These are phyloP conservation scores for Aureobasidium zeae DNA, from an alignment of 2,329 filamentous ascomycete genomes.

Conservation along the genomic window DNA sequence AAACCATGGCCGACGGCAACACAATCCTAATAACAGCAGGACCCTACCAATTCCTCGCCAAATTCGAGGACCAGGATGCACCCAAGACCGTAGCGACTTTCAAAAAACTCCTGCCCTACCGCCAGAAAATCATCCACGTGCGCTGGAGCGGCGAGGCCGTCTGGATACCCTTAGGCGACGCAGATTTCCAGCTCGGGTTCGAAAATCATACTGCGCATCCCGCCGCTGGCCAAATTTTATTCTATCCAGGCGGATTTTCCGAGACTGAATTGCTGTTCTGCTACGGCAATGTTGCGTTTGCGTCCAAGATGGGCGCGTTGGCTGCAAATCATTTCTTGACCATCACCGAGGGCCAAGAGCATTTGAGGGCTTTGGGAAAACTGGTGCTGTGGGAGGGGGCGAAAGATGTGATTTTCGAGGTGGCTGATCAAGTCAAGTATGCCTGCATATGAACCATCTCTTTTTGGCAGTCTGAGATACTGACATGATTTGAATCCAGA, in stretches of 20 bases:
- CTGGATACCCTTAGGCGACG: not conserved
- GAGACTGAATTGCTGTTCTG: slow-evolving; percentile 2
- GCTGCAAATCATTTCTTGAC: slow-evolving; percentile 7
- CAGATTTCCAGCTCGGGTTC: not conserved
- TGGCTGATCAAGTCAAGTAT: not conserved
- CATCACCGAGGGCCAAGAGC: not conserved
- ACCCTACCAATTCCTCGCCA: slow-evolving; percentile 4
- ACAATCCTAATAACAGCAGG: slow-evolving; percentile 3
- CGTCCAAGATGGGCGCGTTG: not conserved
- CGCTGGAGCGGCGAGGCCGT: slow-evolving; percentile 3
- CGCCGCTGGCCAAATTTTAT: not conserved
- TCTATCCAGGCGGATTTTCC: not conserved
- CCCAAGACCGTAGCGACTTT: not conserved
- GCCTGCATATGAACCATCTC: not conserved
- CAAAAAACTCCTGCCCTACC: not conserved
- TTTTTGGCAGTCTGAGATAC: not conserved
- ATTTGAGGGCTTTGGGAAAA: slow-evolving; percentile 1
- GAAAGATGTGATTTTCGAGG: not conserved
- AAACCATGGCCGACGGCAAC: not conserved
- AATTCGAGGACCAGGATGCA: not conserved
- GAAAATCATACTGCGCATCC: slow-evolving; percentile 5
- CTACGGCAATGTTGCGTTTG: not conserved
- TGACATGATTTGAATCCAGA: not conserved
- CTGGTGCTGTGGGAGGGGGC: slow-evolving; percentile 4
- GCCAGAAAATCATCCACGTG: slow-evolving; percentile 1